A percentile compares a stretch with the other conserved stretches of the same genome.
Evolutionary conservation across 2,329 filamentous ascomycete species (phyloP).

Genomic region (Kalaharituber pfeilii): DNA sequence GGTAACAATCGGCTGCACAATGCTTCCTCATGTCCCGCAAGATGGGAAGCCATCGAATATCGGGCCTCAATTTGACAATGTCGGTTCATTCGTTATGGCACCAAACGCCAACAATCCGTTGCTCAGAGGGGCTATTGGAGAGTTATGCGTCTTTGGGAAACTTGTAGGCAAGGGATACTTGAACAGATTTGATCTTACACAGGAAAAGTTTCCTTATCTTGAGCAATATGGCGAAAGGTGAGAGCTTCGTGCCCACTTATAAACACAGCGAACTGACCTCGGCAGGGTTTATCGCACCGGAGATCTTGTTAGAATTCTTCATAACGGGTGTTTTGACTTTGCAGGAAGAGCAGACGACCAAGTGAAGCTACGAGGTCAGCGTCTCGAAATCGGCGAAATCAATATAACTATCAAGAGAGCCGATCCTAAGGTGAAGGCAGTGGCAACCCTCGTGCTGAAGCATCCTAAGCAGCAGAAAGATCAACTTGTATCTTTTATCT

Average conservation of each 20-base stretch:
- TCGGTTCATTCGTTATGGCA: constrained; percentile 61
- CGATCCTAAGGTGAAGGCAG: constrained; percentile 43
- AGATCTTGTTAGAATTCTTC: constrained; percentile 64
- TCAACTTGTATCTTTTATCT: constrained; percentile 61
- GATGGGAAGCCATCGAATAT: constrained; percentile 78
- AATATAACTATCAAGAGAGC: constrained; percentile 59
- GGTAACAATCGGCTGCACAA: constrained; percentile 81
- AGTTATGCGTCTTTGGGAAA: constrained; percentile 73
- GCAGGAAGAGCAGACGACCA: constrained; percentile 78
- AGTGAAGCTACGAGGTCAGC: constrained; percentile 75
- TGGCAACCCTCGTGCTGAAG: constrained; percentile 58
- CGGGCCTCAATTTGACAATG: constrained; percentile 69
- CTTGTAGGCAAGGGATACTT: constrained; percentile 83
- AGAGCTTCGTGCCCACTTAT: not conserved
- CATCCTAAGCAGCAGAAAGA: constrained; percentile 59
- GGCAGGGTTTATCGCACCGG: constrained; percentile 60
- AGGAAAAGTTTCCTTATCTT: constrained; percentile 55
- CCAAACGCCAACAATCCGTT: constrained; percentile 55
- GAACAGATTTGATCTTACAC: constrained; percentile 59
- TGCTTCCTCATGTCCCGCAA: constrained; percentile 61
- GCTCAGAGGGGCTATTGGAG: constrained; percentile 60
- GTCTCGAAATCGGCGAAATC: constrained; percentile 80
- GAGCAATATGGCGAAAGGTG: constrained; percentile 36
- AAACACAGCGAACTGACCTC: not conserved
- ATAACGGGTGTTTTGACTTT: constrained; percentile 73